These are phyloP conservation scores for Kodamaea laetipori DNA, from an alignment of 805 yeast species.

Conservation along the genomic window DNA sequence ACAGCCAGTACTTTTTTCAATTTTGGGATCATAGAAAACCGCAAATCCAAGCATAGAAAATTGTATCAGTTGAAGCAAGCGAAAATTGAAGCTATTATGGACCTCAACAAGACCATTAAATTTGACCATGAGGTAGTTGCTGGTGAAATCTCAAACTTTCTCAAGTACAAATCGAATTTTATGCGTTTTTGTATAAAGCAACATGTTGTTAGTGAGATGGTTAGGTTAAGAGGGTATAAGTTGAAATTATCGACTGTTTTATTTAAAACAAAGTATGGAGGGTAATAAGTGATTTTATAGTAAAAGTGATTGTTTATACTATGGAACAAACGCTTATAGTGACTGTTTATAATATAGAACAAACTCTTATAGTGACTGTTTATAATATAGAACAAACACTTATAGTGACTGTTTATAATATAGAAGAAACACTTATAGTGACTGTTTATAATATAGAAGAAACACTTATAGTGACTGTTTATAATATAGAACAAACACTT, in stretches of 20 bases:
- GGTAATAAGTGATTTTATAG: too few species aligned
- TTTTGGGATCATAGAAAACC: constrained; percentile 53
- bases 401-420: too few species aligned
- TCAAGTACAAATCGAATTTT: constrained; percentile 51
- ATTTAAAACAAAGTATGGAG: too few species aligned
- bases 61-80: constrained; percentile 43
- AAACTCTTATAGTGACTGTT: too few species aligned
- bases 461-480: too few species aligned
- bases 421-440: too few species aligned
- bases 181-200: constrained; percentile 39
- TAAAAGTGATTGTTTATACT: neutral
- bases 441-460: too few species aligned
- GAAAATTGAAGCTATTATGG: constrained; percentile 43
- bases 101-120: constrained; percentile 50
- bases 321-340: neutral
- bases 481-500: too few species aligned
- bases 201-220: constrained; percentile 19
- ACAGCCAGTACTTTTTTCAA: constrained; percentile 27
- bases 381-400: too few species aligned
- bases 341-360: neutral
- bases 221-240: constrained; percentile 19
- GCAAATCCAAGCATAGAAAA: constrained; percentile 49
- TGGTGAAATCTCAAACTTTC: constrained; percentile 59
- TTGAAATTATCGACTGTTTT: neutral
- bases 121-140: constrained; percentile 63